These are phyloP conservation scores for Rhizophora mangle DNA, from an alignment of 345 rosid species.

Conservation along the genomic window DNA sequence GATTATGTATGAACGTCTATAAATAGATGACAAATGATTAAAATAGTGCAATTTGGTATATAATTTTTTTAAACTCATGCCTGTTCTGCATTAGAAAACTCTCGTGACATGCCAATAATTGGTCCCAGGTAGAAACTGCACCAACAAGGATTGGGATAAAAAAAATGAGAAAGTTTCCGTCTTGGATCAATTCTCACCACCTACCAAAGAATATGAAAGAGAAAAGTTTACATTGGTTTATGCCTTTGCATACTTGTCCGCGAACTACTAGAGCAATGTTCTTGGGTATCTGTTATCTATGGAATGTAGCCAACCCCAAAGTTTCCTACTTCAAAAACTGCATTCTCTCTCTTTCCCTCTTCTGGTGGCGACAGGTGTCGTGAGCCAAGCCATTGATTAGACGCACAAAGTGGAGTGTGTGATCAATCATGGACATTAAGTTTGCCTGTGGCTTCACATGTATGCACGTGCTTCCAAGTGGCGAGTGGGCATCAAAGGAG, in stretches of 20 bases:
- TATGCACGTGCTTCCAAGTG: conserved; percentile 52
- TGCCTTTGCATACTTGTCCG: conserved; percentile 12
- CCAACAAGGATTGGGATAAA: not conserved
- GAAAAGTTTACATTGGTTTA: conserved; percentile 1
- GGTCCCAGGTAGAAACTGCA: not conserved
- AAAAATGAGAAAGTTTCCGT: not conserved
- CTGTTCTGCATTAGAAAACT: too few species aligned
- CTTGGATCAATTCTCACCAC: not conserved
- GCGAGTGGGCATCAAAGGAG: conserved; percentile 36
- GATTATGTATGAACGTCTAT: too few species aligned
- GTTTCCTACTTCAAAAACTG: conserved; percentile 2
- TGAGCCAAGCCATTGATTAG: conserved; percentile 8
- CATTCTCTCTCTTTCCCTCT: not conserved
- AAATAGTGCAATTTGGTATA: too few species aligned
- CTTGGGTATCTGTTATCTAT: not conserved
- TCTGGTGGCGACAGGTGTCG: conserved; percentile 8
- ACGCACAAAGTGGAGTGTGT: not conserved
- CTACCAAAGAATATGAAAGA: conserved; percentile 14
- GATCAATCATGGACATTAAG: conserved; percentile 27
- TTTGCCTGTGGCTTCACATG: conserved; percentile 48
- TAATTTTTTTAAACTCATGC: too few species aligned
- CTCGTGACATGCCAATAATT: too few species aligned
- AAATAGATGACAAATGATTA: too few species aligned
- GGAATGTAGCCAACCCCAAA: not conserved
- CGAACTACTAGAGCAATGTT: not conserved